Evolutionary conservation across 495 filamentous ascomycete species (phyloP).

Genomic region (Rostrohypoxylon terebratum): DNA sequence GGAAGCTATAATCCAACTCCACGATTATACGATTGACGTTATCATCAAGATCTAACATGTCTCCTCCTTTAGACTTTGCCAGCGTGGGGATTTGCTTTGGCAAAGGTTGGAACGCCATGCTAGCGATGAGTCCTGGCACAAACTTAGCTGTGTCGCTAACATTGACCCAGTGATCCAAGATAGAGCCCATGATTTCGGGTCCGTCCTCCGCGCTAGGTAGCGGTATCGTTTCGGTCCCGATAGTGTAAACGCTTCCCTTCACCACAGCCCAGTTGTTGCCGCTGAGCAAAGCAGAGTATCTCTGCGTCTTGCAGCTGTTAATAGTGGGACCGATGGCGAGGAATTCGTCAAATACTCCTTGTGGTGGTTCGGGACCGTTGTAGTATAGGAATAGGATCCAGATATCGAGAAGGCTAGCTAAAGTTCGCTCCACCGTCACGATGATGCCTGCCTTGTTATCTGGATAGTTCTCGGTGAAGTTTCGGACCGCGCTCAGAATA

Average conservation of each 20-base stretch:
- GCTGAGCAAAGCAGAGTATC: constrained; percentile 63
- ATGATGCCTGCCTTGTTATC: constrained; percentile 67
- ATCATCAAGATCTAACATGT: constrained; percentile 64
- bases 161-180: constrained; percentile 67
- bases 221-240: constrained; percentile 68
- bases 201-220: constrained; percentile 55
- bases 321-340: constrained; percentile 61
- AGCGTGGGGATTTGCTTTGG: constrained; percentile 61
- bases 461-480: constrained; percentile 64
- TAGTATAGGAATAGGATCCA: constrained; percentile 75
- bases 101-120: constrained; percentile 68
- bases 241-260: constrained; percentile 62
- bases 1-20: constrained; percentile 68
- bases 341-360: constrained; percentile 68
- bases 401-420: constrained; percentile 57
- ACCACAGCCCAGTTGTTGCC: constrained; percentile 55
- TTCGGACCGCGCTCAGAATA: constrained; percentile 61
- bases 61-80: constrained; percentile 62
- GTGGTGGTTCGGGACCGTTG: constrained; percentile 66
- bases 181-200: constrained; percentile 58
- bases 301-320: constrained; percentile 64
- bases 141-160: constrained; percentile 53
- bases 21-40: constrained; percentile 67
- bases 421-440: constrained; percentile 63
- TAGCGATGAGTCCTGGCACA: constrained; percentile 62